Evolutionary conservation across 169 alveolate genomes (phyloP).

Genomic region (Plasmodium ovale): DNA sequence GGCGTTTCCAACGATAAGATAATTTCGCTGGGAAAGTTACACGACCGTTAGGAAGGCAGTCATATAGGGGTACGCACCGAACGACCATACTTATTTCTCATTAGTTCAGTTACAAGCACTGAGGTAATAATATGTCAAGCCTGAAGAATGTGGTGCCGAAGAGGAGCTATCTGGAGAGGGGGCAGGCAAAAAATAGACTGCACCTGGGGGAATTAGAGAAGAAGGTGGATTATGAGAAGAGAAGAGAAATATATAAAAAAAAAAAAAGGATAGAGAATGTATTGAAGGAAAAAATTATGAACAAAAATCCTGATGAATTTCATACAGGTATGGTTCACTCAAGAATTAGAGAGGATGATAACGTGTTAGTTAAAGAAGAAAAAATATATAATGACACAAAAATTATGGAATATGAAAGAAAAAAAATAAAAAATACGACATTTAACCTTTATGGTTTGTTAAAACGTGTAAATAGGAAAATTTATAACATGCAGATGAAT

Average conservation of each 20-base stretch:
- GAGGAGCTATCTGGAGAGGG: slow-evolving; percentile 62
- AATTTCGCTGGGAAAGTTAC: no score
- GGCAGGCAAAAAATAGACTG: slow-evolving; percentile 61
- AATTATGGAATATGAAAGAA: slow-evolving; percentile 29
- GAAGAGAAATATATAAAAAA: slow-evolving; percentile 62
- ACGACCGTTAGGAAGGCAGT: no score
- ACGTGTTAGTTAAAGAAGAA: slow-evolving; percentile 34
- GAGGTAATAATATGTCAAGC: slow-evolving; percentile 35
- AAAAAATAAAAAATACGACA: slow-evolving; percentile 9
- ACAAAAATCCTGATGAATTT: slow-evolving; percentile 62
- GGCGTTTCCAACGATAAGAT: no score
- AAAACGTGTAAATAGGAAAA: slow-evolving; percentile 39
- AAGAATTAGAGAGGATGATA: slow-evolving; percentile 11
- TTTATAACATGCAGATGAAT: slow-evolving; percentile 24
- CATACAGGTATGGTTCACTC: slow-evolving; percentile 74
- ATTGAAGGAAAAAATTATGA: slow-evolving; percentile 60
- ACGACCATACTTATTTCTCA: no score
- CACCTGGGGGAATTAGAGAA: slow-evolving; percentile 71
- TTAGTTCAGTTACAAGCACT: no score
- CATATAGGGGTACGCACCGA: no score
- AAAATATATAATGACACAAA: slow-evolving; percentile 4
- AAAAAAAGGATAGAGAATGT: slow-evolving; percentile 70
- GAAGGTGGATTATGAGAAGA: slow-evolving; percentile 61
- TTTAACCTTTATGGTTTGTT: slow-evolving; percentile 16
- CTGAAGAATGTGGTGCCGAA: slow-evolving; percentile 48